These are phyloP conservation scores for Beauveria brongniartii DNA, from an alignment of 2,329 filamentous ascomycete species.

Conservation along the genomic window DNA sequence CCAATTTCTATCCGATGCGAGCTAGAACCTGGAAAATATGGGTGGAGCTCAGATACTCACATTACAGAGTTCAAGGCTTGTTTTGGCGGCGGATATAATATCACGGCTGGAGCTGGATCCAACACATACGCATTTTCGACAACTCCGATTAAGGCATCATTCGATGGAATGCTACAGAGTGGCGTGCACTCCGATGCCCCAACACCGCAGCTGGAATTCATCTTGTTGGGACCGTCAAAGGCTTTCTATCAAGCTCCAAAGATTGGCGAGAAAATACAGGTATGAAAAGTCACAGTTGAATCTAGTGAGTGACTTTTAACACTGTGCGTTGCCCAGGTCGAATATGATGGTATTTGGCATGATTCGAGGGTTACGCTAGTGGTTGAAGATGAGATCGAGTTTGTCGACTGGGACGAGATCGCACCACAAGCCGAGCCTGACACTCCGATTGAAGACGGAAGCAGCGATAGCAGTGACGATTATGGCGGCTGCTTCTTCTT, in stretches of 20 bases:
- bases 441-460: not conserved
- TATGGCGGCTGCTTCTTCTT: not conserved
- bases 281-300: too few relatives aligned
- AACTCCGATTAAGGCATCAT: not conserved
- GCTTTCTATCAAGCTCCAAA: not conserved
- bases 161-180: not conserved
- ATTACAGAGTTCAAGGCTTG: constrained; percentile 12
- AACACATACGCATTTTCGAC: not conserved
- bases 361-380: constrained; percentile 12
- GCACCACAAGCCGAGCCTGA: too few relatives aligned
- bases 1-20: constrained; percentile 6
- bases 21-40: constrained; percentile 8
- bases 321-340: not conserved
- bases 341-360: constrained; percentile 10
- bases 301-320: not conserved
- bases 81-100: not conserved
- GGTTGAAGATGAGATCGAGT: constrained; percentile 12
- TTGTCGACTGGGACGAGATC: constrained; percentile 8
- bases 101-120: not conserved
- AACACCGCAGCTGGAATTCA: too few relatives aligned
- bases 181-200: too few relatives aligned
- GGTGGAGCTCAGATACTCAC: constrained; percentile 10
- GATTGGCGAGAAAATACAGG: too few relatives aligned
- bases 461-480: not conserved
- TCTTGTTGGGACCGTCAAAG: not conserved